Percentiles rank a stretch among this genome's conserved stretches.
These are phyloP conservation scores for Avena atlantica DNA, from an alignment of 176 grass and related monocot species.

Conservation along the genomic window DNA sequence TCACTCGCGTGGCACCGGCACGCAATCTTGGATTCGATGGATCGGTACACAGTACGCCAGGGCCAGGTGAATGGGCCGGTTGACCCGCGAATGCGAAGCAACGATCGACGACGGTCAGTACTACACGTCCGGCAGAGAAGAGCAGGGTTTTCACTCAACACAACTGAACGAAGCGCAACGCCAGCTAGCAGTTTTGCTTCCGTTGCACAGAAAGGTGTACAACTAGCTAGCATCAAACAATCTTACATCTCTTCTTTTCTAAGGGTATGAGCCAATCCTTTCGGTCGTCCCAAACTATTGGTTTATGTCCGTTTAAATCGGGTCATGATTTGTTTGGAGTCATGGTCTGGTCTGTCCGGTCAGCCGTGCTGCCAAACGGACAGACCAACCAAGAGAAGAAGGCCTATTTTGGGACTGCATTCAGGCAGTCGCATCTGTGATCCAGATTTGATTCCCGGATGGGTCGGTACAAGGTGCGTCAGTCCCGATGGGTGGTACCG, in stretches of 20 bases:
- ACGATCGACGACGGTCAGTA: neutral
- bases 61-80: neutral
- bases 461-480: too few relatives aligned
- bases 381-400: too few relatives aligned
- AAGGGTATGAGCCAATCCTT: neutral
- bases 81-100: neutral
- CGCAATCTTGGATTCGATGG: neutral
- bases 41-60: too few relatives aligned
- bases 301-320: too few relatives aligned
- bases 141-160: neutral
- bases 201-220: conserved; percentile 33
- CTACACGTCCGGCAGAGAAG: neutral
- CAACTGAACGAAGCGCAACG: neutral
- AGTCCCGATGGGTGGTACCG: too few relatives aligned
- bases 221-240: neutral
- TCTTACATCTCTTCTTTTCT: neutral
- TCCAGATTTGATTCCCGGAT: too few relatives aligned
- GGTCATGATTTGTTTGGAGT: too few relatives aligned
- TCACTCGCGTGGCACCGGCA: neutral
- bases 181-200: conserved; percentile 9
- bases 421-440: too few relatives aligned
- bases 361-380: too few relatives aligned
- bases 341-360: too few relatives aligned
- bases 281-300: too few relatives aligned
- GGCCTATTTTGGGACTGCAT: too few relatives aligned